A percentile compares a stretch with the other conserved stretches of the same genome.
Evolutionary conservation across 2,329 filamentous ascomycete species (phyloP).

Genomic region (Fusarium bactridioides): DNA sequence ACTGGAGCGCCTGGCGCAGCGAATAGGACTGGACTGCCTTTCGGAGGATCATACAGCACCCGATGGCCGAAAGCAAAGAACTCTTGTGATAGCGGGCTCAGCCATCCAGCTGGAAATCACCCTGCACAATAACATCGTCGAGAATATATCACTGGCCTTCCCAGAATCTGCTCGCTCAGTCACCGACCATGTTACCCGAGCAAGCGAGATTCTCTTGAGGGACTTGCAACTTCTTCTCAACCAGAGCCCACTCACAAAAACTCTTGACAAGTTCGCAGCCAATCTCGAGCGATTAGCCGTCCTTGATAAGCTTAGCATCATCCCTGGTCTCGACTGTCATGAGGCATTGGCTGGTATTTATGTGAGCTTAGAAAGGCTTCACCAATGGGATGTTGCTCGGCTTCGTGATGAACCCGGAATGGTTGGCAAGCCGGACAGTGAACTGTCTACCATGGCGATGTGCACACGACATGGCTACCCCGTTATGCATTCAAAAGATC

Average conservation of each 20-base stretch:
- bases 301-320: conserved; percentile 75
- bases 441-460: conserved; percentile 65
- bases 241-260: conserved; percentile 73
- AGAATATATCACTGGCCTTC: conserved; percentile 69
- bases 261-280: conserved; percentile 72
- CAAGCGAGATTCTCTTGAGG: conserved; percentile 69
- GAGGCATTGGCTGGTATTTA: conserved; percentile 79
- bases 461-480: conserved; percentile 76
- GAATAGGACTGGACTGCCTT: conserved; percentile 70
- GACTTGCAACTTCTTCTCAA: conserved; percentile 68
- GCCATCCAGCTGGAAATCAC: conserved; percentile 69
- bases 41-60: conserved; percentile 63
- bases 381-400: conserved; percentile 72
- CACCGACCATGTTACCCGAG: conserved; percentile 66
- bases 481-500: conserved; percentile 71
- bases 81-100: conserved; percentile 68
- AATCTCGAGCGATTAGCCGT: conserved; percentile 75
- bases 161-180: conserved; percentile 66
- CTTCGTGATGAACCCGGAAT: conserved; percentile 59
- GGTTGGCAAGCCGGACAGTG: conserved; percentile 56
- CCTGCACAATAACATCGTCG: conserved; percentile 68
- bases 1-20: conserved; percentile 73
- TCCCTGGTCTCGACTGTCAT: conserved; percentile 75
- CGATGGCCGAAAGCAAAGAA: conserved; percentile 59
- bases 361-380: conserved; percentile 72